phyloP scores from a whole-genome alignment of 306 rosid genomes.

The Geum urbanum region DNA sequence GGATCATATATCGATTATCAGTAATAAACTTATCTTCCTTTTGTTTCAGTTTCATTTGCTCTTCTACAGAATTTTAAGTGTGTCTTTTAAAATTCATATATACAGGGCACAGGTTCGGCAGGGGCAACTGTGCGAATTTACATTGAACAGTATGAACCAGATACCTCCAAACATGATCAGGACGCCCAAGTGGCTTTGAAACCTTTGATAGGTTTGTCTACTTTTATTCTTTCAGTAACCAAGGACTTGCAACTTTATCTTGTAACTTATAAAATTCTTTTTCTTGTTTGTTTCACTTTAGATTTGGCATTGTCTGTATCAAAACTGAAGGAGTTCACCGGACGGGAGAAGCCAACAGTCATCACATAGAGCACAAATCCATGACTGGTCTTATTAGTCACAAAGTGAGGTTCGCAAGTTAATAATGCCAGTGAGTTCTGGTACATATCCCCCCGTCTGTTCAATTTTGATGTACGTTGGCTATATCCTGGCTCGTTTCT shows the following conservation, averaged over 20 bases:
- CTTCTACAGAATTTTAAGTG: neutral
- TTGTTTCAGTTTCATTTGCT: neutral
- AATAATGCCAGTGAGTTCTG: slow-evolving; percentile 19
- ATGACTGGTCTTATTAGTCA: slow-evolving; percentile 14
- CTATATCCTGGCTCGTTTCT: neutral
- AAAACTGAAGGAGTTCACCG: slow-evolving; percentile 84
- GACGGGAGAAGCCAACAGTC: slow-evolving; percentile 93
- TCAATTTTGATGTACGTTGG: too few relatives aligned
- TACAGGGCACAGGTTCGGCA: slow-evolving; percentile 96
- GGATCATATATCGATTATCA: slow-evolving; percentile 91
- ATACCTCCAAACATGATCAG: slow-evolving; percentile 63
- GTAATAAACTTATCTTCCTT: slow-evolving; percentile 40
- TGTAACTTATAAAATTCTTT: neutral
- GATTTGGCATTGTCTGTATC: slow-evolving; percentile 86
- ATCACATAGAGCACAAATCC: slow-evolving; percentile 57
- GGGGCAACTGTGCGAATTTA: slow-evolving; percentile 93
- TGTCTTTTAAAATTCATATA: slow-evolving; percentile 17
- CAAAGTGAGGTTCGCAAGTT: neutral
- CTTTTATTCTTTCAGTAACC: neutral
- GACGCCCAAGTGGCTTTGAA: slow-evolving; percentile 89
- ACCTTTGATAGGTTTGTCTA: slow-evolving; percentile 74
- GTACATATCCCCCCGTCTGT: slow-evolving; percentile 12
- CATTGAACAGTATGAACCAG: slow-evolving; percentile 84
- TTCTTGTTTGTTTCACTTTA: slow-evolving; percentile 29
- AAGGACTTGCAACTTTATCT: slow-evolving; percentile 1